phyloP scores from a whole-genome alignment of 1,284 basidiomycete species.

The Austropuccinia psidii region DNA sequence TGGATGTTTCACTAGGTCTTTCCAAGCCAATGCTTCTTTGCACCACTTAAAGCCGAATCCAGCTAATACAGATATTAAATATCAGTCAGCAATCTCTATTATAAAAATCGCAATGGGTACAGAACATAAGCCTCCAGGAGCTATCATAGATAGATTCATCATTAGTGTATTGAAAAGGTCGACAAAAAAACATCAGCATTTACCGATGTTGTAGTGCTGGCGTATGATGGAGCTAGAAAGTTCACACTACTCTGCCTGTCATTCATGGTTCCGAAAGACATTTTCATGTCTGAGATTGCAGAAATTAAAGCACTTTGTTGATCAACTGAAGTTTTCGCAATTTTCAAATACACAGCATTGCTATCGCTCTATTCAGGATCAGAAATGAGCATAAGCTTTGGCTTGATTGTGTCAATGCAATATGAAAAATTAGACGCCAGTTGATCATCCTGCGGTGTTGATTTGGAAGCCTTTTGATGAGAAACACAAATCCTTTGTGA shows the following conservation, averaged over 20 bases:
- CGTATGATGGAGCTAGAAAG: constrained; percentile 54
- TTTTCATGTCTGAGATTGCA: constrained; percentile 23
- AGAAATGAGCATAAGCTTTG: constrained; percentile 28
- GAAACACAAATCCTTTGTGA: too few species aligned
- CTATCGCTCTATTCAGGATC: constrained; percentile 35
- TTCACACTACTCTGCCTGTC: constrained; percentile 21
- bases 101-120: constrained; percentile 68
- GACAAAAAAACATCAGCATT: constrained; percentile 40
- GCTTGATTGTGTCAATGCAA: constrained; percentile 28
- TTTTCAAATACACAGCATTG: constrained; percentile 30
- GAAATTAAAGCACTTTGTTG: constrained; percentile 20
- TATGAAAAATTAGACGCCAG: constrained; percentile 6
- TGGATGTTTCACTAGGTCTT: constrained; percentile 72
- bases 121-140: constrained; percentile 78
- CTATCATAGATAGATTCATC: constrained; percentile 50
- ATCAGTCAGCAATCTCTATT: not conserved
- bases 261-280: constrained; percentile 35
- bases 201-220: constrained; percentile 73
- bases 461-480: constrained; percentile 2
- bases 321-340: constrained; percentile 32
- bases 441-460: not conserved
- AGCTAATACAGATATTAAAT: not conserved
- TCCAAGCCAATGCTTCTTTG: constrained; percentile 70
- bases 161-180: not conserved
- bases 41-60: constrained; percentile 58